Conservation (phyloP, 495 filamentous ascomycete genomes). For the Podospora australis region DNA sequence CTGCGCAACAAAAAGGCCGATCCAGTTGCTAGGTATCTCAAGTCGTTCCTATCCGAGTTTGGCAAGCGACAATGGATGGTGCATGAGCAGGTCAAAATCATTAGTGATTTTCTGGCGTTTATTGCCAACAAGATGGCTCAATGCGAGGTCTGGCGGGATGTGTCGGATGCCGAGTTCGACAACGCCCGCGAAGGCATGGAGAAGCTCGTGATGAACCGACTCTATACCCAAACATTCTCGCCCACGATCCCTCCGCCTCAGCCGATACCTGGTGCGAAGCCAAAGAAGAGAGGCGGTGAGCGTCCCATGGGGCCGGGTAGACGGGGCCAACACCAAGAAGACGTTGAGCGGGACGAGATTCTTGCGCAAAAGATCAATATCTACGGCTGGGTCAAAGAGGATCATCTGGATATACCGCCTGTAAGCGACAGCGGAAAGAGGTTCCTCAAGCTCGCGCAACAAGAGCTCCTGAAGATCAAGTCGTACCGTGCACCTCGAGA, state of each 20-base stretch:
- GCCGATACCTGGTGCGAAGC: conserved; percentile 62
- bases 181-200: conserved; percentile 99
- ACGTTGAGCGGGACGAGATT: conserved; percentile 93
- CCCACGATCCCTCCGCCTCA: conserved; percentile 80
- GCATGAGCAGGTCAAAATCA: conserved; percentile 98
- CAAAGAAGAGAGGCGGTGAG: conserved; percentile 61
- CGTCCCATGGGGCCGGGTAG: conserved; percentile 71
- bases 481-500: conserved; percentile 92
- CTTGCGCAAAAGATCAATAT: conserved; percentile 93
- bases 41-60: conserved; percentile 91
- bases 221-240: conserved; percentile 95
- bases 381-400: conserved; percentile 90
- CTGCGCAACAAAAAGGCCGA: conserved; percentile 92
- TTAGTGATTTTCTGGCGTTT: conserved; percentile 93
- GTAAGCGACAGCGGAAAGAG: conserved; percentile 75
- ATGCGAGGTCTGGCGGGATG: conserved; percentile 94
- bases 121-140: conserved; percentile 98
- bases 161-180: conserved; percentile 95
- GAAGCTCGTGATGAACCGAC: conserved; percentile 97
- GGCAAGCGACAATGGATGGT: conserved; percentile 99
- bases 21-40: conserved; percentile 89
- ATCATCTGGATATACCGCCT: conserved; percentile 91
- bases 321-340: conserved; percentile 93
- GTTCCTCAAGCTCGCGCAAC: conserved; percentile 83
- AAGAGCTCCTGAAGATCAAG: conserved; percentile 94